phyloP scores from a whole-genome alignment of 2,329 filamentous ascomycete genomes.

The Cercospora nicotianae region DNA sequence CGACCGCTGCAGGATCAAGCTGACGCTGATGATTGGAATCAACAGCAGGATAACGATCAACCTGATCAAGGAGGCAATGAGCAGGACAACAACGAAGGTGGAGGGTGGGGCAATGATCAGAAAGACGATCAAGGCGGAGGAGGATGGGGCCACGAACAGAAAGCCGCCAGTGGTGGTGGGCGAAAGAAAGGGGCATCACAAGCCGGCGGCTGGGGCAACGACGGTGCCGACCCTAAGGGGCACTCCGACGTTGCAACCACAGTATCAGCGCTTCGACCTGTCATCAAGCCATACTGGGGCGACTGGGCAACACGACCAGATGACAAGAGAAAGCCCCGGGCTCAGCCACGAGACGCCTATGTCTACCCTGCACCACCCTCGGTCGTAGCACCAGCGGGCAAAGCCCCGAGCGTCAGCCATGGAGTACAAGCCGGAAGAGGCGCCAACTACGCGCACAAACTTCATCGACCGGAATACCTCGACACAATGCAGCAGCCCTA shows the following conservation, averaged over 20 bases:
- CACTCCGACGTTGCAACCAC: conserved; percentile 7
- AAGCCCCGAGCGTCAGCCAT: conserved; percentile 26
- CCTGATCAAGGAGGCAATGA: neutral
- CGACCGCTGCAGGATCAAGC: neutral
- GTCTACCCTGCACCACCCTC: conserved; percentile 38
- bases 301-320: conserved; percentile 26
- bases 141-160: conserved; percentile 8
- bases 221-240: conserved; percentile 4
- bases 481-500: conserved; percentile 45
- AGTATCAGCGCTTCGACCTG: conserved; percentile 20
- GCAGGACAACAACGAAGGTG: neutral
- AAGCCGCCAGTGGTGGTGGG: neutral
- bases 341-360: conserved; percentile 31
- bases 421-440: conserved; percentile 39
- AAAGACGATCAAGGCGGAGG: conserved; percentile 2
- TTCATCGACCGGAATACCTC: conserved; percentile 44
- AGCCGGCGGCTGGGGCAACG: conserved; percentile 15
- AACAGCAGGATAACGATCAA: neutral
- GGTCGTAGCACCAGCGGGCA: conserved; percentile 25
- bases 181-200: neutral
- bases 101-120: neutral
- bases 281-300: conserved; percentile 39
- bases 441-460: conserved; percentile 41
- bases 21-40: neutral
- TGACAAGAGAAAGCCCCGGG: conserved; percentile 11